Evolutionary conservation across 2,329 filamentous ascomycete species (phyloP), one percentile per base, ranked within the genome.

Genomic region (Teratosphaeria epicoccoides): DNA sequence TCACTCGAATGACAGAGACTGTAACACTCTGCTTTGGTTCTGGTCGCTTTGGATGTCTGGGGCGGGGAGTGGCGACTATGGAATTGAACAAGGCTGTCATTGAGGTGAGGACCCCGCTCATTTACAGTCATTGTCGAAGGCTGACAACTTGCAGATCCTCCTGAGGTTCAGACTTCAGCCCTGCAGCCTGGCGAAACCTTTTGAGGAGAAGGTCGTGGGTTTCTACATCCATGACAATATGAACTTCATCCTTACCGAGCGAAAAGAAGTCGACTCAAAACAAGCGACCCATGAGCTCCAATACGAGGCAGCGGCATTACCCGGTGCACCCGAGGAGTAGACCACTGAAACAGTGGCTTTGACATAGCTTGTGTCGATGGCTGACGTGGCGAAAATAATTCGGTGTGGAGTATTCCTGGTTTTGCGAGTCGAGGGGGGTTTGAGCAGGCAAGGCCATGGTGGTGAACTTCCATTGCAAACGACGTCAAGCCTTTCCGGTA

Each of bases 11-110:
- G 67, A 68, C 61, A 1, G 67, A 70, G 28, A 68, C 65, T 1
- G 66, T 70, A 2, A 56, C 57, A 17, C 43, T 69, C 44, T 63
- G 63, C 46, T 70, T 70, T 49, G 67, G 67, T 0, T 66, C 63
- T 48, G 67, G 67, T 4, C 47, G 67, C 4, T 70, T 68, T 50
- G 67, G 67, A 4, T 70, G 67, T 57, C 54, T 70, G 2, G 67
- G 67, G 6, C 52, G 66, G 17, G 66, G 66, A 5, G 66, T 69
- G 17, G 67, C 67, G 43, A 66, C 59, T 12, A 68, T 69, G 67
- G 67, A 70, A 57, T 47, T 70, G 50, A 68, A 69, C 59, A 69
- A 70, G 54, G 66, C 63, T 9, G 57, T 70, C 26, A 61, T 67
- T 29, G 67, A 70, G 59, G 67, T 69, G 49, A 60, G 24, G 11